These are phyloP conservation scores for Aspergillus ruber DNA, from an alignment of 2,329 filamentous ascomycete species.

Conservation along the genomic window DNA sequence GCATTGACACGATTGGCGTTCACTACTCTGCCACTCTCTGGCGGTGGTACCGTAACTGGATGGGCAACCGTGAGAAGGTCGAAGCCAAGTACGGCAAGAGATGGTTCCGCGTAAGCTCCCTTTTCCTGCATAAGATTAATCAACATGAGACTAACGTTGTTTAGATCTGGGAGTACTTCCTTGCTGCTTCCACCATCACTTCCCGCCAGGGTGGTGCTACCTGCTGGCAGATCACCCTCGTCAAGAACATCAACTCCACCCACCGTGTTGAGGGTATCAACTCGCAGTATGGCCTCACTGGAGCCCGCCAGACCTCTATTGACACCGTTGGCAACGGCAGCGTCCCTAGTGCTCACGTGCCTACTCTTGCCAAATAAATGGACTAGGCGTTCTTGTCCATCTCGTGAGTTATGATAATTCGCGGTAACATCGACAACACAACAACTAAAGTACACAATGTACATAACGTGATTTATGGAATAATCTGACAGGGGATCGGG, in stretches of 20 bases:
- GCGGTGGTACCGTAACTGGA: constrained; percentile 99
- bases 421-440: neutral
- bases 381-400: neutral
- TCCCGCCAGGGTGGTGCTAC: constrained; percentile 78
- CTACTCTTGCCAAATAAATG: constrained; percentile 16
- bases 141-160: neutral
- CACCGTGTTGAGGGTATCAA: constrained; percentile 71
- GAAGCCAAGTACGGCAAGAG: constrained; percentile 88
- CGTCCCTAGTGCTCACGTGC: constrained; percentile 29
- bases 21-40: constrained; percentile 96
- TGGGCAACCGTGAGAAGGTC: constrained; percentile 87
- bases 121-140: neutral
- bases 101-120: constrained; percentile 78
- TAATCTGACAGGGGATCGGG: neutral
- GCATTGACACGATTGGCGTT: constrained; percentile 85
- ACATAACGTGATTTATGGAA: neutral
- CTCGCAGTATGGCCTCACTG: constrained; percentile 62
- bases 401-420: neutral
- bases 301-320: constrained; percentile 51
- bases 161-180: constrained; percentile 87
- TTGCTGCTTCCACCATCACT: constrained; percentile 76
- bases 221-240: constrained; percentile 78
- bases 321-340: constrained; percentile 27
- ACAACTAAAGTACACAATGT: neutral
- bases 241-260: constrained; percentile 85